Evolutionary conservation across 495 filamentous ascomycete genomes (phyloP).

Genomic region (Hyphodiscus hymeniophilus): DNA sequence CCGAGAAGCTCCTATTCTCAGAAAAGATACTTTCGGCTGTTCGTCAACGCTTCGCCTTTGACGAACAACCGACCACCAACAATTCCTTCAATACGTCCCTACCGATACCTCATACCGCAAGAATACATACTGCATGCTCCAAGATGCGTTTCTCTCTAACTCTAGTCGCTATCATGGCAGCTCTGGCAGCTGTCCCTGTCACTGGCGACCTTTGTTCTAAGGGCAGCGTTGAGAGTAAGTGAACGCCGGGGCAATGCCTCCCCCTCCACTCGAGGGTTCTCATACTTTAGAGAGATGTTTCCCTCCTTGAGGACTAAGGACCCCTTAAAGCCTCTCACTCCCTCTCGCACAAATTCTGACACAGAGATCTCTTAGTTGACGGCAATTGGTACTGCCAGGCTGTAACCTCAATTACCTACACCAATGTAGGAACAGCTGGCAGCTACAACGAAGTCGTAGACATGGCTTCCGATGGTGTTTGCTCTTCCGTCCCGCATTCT

Average conservation of each 20-base stretch:
- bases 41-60: neutral
- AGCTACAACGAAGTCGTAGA: constrained; percentile 47
- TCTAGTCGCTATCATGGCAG: neutral
- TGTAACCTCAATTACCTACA: constrained; percentile 52
- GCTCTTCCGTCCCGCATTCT: constrained; percentile 33
- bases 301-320: no score
- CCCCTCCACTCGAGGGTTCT: no score
- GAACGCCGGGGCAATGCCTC: no score
- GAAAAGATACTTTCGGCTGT: neutral
- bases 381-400: constrained; percentile 50
- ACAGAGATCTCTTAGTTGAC: no score
- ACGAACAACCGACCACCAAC: neutral
- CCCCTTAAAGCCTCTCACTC: no score
- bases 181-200: neutral
- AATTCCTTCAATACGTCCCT: neutral
- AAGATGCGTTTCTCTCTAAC: neutral
- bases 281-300: no score
- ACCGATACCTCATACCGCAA: no score
- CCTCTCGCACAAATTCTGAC: no score
- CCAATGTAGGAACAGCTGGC: constrained; percentile 45
- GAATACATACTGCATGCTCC: neutral
- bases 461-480: constrained; percentile 50
- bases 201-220: constrained; percentile 13
- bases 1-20: neutral
- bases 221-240: constrained; percentile 19